Evolutionary conservation across 2,329 filamentous ascomycete genomes (phyloP).

Genomic region (Microthyrium microscopicum): DNA sequence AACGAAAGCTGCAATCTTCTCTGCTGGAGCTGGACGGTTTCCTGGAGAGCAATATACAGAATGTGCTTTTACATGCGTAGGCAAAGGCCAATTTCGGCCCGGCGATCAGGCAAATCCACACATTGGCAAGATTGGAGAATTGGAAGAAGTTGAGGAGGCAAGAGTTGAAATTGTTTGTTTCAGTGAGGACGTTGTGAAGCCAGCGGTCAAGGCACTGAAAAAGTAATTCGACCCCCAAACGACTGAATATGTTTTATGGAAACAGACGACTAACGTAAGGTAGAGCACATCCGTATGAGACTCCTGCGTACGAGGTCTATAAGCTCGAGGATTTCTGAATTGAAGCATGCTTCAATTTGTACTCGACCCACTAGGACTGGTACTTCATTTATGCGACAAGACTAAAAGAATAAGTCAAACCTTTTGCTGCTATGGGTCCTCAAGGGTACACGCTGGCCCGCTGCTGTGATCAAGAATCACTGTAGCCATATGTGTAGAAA

Average conservation of each 20-base stretch:
- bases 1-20: constrained; percentile 29
- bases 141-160: constrained; percentile 35
- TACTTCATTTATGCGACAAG: no score
- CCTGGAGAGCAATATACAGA: constrained; percentile 28
- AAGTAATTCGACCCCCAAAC: constrained; percentile 28
- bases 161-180: constrained; percentile 47
- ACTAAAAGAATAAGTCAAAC: no score
- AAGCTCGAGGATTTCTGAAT: constrained; percentile 27
- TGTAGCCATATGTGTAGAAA: no score
- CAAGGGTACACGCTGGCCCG: no score
- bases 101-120: constrained; percentile 44
- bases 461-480: no score
- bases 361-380: no score
- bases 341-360: no score
- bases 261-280: neutral
- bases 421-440: no score
- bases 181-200: constrained; percentile 38
- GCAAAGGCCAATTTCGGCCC: constrained; percentile 50
- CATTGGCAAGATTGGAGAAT: constrained; percentile 39
- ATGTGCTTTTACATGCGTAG: constrained; percentile 26
- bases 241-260: neutral
- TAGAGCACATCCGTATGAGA: constrained; percentile 30
- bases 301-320: constrained; percentile 29
- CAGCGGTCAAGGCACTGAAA: constrained; percentile 48
- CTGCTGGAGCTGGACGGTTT: constrained; percentile 26